Percentiles rank a stretch among this genome's conserved stretches.
phyloP scores from a whole-genome alignment of 169 alveolate genomes.

The Sarcocystis neurona region DNA sequence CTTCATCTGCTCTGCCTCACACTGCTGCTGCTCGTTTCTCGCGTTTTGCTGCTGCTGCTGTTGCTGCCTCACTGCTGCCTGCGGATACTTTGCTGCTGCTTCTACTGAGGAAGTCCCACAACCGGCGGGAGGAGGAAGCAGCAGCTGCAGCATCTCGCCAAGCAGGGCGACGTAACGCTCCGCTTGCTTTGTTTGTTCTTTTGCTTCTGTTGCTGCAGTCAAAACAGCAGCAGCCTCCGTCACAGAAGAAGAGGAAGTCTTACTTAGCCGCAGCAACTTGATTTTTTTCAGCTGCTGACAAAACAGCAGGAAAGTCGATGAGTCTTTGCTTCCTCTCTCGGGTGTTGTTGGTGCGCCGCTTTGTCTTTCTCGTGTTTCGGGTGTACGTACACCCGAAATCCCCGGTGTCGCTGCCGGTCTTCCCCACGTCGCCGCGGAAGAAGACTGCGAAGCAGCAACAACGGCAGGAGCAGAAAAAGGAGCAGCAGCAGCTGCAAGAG shows the following conservation, averaged over 20 bases:
- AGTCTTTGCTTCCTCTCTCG: neutral
- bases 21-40: neutral
- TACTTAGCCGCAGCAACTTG: neutral
- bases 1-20: neutral
- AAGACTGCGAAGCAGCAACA: neutral
- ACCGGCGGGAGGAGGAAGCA: neutral
- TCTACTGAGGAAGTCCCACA: neutral
- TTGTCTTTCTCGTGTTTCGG: neutral
- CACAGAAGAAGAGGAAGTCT: neutral
- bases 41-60: neutral
- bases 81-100: neutral
- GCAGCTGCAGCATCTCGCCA: neutral
- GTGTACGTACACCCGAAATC: neutral
- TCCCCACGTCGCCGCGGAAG: neutral
- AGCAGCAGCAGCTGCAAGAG: neutral
- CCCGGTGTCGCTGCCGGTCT: neutral
- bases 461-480: neutral
- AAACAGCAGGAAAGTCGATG: neutral
- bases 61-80: neutral
- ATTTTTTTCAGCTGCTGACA: neutral
- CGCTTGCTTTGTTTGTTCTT: neutral
- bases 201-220: neutral
- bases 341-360: neutral
- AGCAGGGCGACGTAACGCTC: neutral
- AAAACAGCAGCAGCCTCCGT: neutral